Conservation (phyloP, 495 filamentous ascomycete species). For the Penicillium pulvis region DNA sequence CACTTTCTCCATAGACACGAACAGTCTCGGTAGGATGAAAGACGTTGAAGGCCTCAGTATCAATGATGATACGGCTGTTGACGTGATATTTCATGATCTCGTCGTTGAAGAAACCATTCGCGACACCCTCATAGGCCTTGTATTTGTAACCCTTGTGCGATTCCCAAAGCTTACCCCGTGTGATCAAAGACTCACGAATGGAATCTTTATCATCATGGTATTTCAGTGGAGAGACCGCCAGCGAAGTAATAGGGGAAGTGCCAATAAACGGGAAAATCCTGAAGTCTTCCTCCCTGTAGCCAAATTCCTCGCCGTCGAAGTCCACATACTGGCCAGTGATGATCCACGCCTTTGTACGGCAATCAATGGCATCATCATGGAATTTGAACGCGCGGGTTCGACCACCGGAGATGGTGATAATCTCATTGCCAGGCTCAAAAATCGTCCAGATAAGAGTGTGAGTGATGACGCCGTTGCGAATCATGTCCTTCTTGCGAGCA, state of each 20-base stretch:
- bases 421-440: slow-evolving; percentile 49
- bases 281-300: slow-evolving; percentile 44
- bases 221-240: slow-evolving; percentile 58
- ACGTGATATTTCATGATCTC: slow-evolving; percentile 47
- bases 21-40: slow-evolving; percentile 40
- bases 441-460: slow-evolving; percentile 59
- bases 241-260: slow-evolving; percentile 55
- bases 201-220: slow-evolving; percentile 49
- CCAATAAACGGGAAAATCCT: slow-evolving; percentile 55
- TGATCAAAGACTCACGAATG: slow-evolving; percentile 34
- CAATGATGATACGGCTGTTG: slow-evolving; percentile 58
- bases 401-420: slow-evolving; percentile 40
- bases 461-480: slow-evolving; percentile 59
- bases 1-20: slow-evolving; percentile 13
- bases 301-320: slow-evolving; percentile 62
- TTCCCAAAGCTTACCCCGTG: slow-evolving; percentile 53
- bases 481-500: slow-evolving; percentile 58
- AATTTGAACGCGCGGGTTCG: slow-evolving; percentile 44
- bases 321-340: slow-evolving; percentile 53
- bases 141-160: slow-evolving; percentile 62
- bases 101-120: slow-evolving; percentile 28
- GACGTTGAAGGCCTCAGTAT: slow-evolving; percentile 41
- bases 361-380: slow-evolving; percentile 15
- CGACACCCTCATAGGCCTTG: slow-evolving; percentile 59
- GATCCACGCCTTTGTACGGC: slow-evolving; percentile 22